Evolutionary conservation across 805 yeast genomes (phyloP), one percentile per base, ranked within the genome.

Genomic region (Pichia nakasei): DNA sequence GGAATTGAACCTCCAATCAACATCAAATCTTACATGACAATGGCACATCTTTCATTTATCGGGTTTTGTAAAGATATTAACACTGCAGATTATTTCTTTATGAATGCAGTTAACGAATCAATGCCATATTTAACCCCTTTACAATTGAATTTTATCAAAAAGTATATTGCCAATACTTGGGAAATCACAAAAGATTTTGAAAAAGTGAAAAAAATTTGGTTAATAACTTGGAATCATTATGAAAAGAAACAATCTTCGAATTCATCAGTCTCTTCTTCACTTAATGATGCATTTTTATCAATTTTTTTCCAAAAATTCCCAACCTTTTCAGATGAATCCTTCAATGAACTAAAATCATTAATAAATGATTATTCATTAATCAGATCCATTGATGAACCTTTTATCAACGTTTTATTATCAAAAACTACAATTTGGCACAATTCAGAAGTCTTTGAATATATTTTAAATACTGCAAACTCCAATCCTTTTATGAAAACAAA

Each of bases 21-120:
- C 66, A 60, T 64, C 68, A 54, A 60, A 41, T 70, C 78, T 41
- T 73, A 80, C 27, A 66, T 83, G 61, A 73, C 82, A 29, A 85
- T 82, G 62, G 80, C 85, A 38, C 95, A 85, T 65, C 69, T 84
- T 48, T 71, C 82, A 3, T 85, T 85, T 54, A 81, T 85, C 57
- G 93, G 94, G 37, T 78, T 76, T 51, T 82, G 87, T 60, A 76
- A 75, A 56, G 88, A 85, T 57, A 69, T 83, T 44, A 68, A 68
- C 35, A 80, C 85, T 38, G 85, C 95, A 5, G 77, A 76, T 56
- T 74, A 78, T 35, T 85, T 85, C 55, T 85, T 82, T 60, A 80
- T 78, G 52, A 83, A 81, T 59, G 91, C 86, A 4, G 68, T 84
- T 41, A 69, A 73, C 48, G 73, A 71, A 52, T 79, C 78, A 49